phyloP scores from a whole-genome alignment of 1,284 basidiomycete species.

The Xanthoconium separans region DNA sequence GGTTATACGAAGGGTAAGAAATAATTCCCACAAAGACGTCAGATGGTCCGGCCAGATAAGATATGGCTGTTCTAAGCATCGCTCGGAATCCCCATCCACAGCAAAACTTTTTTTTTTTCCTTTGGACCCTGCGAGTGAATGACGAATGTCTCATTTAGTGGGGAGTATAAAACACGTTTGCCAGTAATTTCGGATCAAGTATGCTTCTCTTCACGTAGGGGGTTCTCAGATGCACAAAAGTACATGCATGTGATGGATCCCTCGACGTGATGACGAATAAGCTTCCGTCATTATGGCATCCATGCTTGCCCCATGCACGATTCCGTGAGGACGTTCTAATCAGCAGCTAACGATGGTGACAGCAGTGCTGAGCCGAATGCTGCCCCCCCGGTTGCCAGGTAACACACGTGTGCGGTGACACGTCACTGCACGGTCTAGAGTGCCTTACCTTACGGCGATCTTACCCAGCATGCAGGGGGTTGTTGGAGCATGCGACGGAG shows the following conservation, averaged over 20 bases:
- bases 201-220: neutral
- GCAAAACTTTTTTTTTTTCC: conserved; percentile 1
- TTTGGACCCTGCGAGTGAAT: conserved; percentile 3
- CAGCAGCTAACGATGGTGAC: conserved; percentile 13
- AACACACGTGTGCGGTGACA: neutral
- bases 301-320: neutral
- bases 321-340: conserved; percentile 9
- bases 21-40: neutral
- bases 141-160: neutral
- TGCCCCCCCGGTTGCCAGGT: neutral
- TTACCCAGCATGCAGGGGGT: neutral
- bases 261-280: conserved; percentile 9
- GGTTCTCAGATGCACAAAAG: neutral
- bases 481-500: neutral
- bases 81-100: neutral
- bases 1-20: neutral
- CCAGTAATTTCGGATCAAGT: conserved; percentile 1
- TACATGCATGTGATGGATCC: neutral
- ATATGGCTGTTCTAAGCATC: neutral
- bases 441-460: neutral
- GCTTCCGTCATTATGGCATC: neutral
- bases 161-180: conserved; percentile 9
- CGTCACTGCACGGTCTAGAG: neutral
- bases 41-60: conserved; percentile 10
- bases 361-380: neutral